These are phyloP conservation scores for Exophiala sideris DNA, from an alignment of 2,329 filamentous ascomycete genomes.

Conservation along the genomic window DNA sequence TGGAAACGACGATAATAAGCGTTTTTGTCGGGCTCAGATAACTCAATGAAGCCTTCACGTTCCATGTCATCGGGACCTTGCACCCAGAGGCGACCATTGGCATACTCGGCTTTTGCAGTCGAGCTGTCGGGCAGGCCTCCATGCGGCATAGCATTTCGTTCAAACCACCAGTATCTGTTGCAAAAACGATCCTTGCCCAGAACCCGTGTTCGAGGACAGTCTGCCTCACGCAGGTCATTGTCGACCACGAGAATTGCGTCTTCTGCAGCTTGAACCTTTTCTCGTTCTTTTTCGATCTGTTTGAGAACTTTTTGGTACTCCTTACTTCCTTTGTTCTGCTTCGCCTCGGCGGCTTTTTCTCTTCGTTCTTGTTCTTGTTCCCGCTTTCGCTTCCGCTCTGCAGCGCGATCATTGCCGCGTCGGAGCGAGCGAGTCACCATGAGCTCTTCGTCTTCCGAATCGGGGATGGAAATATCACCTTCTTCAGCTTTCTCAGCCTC, in stretches of 20 bases:
- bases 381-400: conserved; percentile 72
- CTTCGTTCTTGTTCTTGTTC: conserved; percentile 70
- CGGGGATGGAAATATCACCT: conserved; percentile 46
- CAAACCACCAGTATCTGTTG: conserved; percentile 99
- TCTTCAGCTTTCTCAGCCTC: conserved; percentile 56
- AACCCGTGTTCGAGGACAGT: conserved; percentile 84
- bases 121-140: conserved; percentile 83
- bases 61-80: conserved; percentile 92
- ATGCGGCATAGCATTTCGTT: conserved; percentile 97
- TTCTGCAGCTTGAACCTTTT: conserved; percentile 75
- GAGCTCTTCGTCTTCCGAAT: conserved; percentile 63
- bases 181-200: conserved; percentile 95
- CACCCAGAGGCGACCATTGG: conserved; percentile 93
- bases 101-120: conserved; percentile 80
- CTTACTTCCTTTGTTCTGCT: conserved; percentile 74
- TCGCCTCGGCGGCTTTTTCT: conserved; percentile 63
- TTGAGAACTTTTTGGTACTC: conserved; percentile 83
- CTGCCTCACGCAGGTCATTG: conserved; percentile 87
- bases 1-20: conserved; percentile 75
- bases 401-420: conserved; percentile 64
- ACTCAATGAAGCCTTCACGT: conserved; percentile 78
- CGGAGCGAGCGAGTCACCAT: conserved; percentile 57
- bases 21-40: conserved; percentile 65
- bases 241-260: conserved; percentile 81
- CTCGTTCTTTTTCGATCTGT: conserved; percentile 84